These are phyloP conservation scores for Boletales sp. DNA, from an alignment of 768 basidiomycete genomes.

Conservation along the genomic window DNA sequence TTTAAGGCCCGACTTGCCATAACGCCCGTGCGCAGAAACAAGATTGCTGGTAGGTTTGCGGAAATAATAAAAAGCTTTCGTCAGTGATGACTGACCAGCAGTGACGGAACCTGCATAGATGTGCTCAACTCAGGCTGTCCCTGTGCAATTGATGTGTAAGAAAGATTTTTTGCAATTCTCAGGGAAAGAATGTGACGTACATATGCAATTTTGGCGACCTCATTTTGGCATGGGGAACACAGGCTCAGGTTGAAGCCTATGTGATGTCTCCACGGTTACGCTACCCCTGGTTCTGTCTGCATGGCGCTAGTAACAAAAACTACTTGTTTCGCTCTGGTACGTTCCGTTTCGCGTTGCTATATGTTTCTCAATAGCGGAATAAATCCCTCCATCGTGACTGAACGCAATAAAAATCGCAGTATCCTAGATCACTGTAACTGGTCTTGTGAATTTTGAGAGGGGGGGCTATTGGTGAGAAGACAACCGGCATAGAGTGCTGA, in stretches of 20 bases:
- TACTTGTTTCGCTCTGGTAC: conserved; percentile 12
- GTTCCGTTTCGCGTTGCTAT: conserved; percentile 15
- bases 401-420: conserved; percentile 14
- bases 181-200: neutral
- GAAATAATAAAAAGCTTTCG: too few relatives aligned
- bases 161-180: too few relatives aligned
- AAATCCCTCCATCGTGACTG: neutral
- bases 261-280: conserved; percentile 1
- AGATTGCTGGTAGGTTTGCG: too few relatives aligned
- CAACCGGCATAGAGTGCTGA: too few relatives aligned
- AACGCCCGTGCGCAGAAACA: too few relatives aligned
- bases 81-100: too few relatives aligned
- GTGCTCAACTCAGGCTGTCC: too few relatives aligned
- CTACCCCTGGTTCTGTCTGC: conserved; percentile 7
- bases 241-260: neutral
- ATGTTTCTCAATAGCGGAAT: too few relatives aligned
- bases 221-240: neutral
- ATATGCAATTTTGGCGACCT: neutral
- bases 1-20: neutral
- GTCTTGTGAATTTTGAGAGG: conserved; percentile 4
- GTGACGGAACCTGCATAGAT: too few relatives aligned
- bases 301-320: conserved; percentile 4
- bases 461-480: neutral
- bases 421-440: conserved; percentile 15
- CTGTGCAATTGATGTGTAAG: too few relatives aligned